These are phyloP conservation scores for Colletotrichum tanaceti DNA, from an alignment of 2,329 filamentous ascomycete genomes.

Conservation along the genomic window DNA sequence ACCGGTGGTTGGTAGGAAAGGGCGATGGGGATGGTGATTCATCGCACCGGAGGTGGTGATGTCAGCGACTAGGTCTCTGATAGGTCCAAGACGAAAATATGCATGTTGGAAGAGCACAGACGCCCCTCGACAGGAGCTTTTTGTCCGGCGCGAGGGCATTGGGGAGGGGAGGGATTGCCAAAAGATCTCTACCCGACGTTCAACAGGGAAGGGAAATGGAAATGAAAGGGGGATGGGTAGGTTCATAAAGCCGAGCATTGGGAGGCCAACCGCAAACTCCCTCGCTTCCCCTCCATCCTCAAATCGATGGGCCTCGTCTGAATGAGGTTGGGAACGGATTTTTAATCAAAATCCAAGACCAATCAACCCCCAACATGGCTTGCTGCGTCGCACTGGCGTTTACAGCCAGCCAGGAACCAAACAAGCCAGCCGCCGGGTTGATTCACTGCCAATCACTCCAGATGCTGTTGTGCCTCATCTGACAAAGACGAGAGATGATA, in stretches of 20 bases:
- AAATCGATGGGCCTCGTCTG: too few species aligned
- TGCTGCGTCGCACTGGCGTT: background rate
- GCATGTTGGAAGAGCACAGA: slow-evolving; percentile 25
- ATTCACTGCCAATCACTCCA: slow-evolving; percentile 1
- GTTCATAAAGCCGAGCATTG: background rate
- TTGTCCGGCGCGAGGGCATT: background rate
- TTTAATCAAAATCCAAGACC: background rate
- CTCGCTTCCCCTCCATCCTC: too few species aligned
- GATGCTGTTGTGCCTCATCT: background rate
- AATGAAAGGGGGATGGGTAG: background rate
- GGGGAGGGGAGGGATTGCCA: background rate
- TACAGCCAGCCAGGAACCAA: background rate
- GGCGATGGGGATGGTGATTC: slow-evolving; percentile 30
- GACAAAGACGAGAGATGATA: background rate
- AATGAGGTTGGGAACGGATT: background rate
- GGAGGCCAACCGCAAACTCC: background rate
- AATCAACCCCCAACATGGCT: background rate
- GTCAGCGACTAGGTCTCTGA: slow-evolving; percentile 26
- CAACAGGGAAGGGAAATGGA: background rate
- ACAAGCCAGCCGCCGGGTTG: background rate
- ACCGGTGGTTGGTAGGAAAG: background rate
- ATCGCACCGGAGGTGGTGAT: slow-evolving; percentile 31
- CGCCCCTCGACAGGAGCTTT: background rate
- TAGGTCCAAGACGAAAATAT: background rate
- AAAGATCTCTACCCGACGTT: slow-evolving; percentile 9